Evolutionary conservation across 805 yeast species (phyloP), one percentile per base, ranked within the genome.

Genomic region (Starmera amethionina): DNA sequence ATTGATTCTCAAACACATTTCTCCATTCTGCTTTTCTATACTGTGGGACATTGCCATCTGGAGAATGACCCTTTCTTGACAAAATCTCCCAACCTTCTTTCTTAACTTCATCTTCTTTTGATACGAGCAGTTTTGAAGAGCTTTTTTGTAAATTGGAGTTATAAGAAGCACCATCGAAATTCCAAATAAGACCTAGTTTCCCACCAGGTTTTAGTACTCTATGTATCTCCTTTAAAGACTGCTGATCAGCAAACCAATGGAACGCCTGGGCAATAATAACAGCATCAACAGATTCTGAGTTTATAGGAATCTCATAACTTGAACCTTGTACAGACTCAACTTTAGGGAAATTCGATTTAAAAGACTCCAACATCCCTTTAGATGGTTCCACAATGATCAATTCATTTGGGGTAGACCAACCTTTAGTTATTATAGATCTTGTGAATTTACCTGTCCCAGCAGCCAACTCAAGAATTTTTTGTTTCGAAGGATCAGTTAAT

Each of bases 381-480:
- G 77, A 67, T 13, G 82, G 80, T 44, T 78, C 83, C 8, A 73
- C 74, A 1, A 72, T 70, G 4, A 58, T 47, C 33, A 74, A 46
- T 32, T 65, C 59, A 30, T 54, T 57, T 0, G 45, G 33, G 8
- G 29, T 16, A 4, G 36, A 36, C 59, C 69, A 65, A 3, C 75
- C 74, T 35, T 55, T 49, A 15, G 52, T 50, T 3, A 61, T 56
- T 19, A 78, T 55, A 34, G 66, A 59, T 25, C 54, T 56, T 2
- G 82, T 77, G 60, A 77, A 78, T 47, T 77, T 77, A 9, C 84
- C 83, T 0, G 83, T 78, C 0, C 83, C 84, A 11, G 75, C 72
- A 2, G 80, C 84, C 16, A 78, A 50, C 39, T 78, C 84, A 32
- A 70, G 43, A 8, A 70, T 54, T 5, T 39, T 47, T 41, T 62